Base-by-base conservation (phyloP, 495 filamentous ascomycete species). In the Daldinia bambusicola region DNA sequence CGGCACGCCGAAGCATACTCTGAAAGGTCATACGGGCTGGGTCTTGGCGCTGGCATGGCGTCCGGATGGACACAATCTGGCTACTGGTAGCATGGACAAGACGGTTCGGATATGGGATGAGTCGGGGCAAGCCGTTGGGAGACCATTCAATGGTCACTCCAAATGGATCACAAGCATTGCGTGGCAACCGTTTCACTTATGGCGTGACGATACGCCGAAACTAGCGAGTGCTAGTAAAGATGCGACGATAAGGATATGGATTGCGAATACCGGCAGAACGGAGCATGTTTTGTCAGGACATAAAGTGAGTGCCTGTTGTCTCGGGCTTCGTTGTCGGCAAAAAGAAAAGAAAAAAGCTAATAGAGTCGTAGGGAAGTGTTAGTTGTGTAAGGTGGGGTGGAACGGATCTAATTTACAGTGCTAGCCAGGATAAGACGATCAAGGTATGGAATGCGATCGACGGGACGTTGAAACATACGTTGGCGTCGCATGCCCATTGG, bases 331-430 rank as follows among this genome's bases (percentile, higher is more conserved):
- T 67, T 31, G 34, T 14, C 10, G 8, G 32, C 18, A 51, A 61
- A 26, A 26, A 26, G 26, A 26, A 26, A 1, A 26, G 26, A 26
- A 26, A 26, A 26, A 56, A 32, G 61, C 71, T 74, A 60, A 75
- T 16, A 61, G 34, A 4, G n/a, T 50, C 13, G 14, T 22, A 77
- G 75, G 72, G 70, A 22, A 92, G 90, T 6, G 92, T 97, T 1
- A 92, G 90, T 36, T 98, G 93, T 76, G 94, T 98, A 26, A 90
- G 90, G 76, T 99, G 96, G 96, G 96, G 96, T 38, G 96, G 96
- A 0, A 91, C 86, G 0, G 93, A 93, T 4, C 84, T 88, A 61
- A 92, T 99, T 55, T 97, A 96, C 79, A 93, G 91, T 8, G 85
- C 89, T 34, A 94, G 92, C n/a, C 93, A 97, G 75, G 96, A 99